A percentile compares a stretch with the other conserved stretches of the same genome.
Evolutionary conservation across 176 grass and related monocot species (phyloP).

Genomic region (Elymus sibiricus): DNA sequence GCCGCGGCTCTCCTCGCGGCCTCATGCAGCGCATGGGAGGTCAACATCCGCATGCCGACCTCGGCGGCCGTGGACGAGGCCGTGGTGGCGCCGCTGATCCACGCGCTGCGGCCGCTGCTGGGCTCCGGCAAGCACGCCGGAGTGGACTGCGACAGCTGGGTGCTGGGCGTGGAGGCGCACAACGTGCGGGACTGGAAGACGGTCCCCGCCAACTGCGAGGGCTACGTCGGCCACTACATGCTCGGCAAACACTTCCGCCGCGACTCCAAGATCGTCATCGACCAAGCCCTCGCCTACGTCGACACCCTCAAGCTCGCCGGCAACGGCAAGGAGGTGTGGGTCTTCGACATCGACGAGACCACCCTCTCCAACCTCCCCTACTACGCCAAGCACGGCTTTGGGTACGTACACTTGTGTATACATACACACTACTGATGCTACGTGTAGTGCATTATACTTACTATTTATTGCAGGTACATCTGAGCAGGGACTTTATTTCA

Average conservation of each 20-base stretch:
- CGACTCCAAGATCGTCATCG: constrained; percentile 46
- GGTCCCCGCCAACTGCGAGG: constrained; percentile 35
- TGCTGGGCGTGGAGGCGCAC: constrained; percentile 54
- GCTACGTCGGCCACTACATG: too few relatives aligned
- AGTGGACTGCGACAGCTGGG: too few relatives aligned
- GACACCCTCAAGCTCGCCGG: constrained; percentile 14
- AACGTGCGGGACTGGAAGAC: constrained; percentile 41
- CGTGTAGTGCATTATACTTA: too few relatives aligned
- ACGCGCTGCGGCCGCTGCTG: too few relatives aligned
- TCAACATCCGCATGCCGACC: constrained; percentile 15
- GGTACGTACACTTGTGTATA: constrained; percentile 4
- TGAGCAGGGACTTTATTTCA: too few relatives aligned
- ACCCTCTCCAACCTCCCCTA: constrained; percentile 59
- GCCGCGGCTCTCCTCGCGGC: neutral
- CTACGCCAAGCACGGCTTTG: constrained; percentile 52
- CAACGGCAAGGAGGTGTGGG: constrained; percentile 56
- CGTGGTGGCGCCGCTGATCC: too few relatives aligned
- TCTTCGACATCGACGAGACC: constrained; percentile 66
- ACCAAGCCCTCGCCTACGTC: constrained; percentile 48
- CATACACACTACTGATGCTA: too few relatives aligned
- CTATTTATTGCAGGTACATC: too few relatives aligned
- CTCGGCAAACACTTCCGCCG: too few relatives aligned
- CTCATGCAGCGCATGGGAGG: neutral
- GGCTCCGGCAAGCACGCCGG: too few relatives aligned
- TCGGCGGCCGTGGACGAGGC: neutral